Evolutionary conservation across 2,329 filamentous ascomycete genomes (phyloP), one percentile per base, ranked within the genome.

Genomic region (Aspergillus pseudoviridinutans): DNA sequence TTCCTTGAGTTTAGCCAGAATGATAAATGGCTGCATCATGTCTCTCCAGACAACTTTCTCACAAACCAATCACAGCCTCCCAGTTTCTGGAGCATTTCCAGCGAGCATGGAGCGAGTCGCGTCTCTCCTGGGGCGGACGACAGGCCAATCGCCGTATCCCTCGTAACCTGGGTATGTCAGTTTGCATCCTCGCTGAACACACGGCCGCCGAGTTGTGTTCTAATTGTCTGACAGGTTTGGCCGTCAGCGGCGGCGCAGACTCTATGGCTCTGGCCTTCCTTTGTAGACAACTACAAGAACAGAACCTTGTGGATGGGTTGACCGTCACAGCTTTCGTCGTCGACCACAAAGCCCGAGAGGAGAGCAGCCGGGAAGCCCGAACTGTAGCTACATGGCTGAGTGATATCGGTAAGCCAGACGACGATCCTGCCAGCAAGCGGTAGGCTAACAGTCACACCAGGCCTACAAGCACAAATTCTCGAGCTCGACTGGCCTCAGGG

Each of bases 211-310:
- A 28, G 12, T 14, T 14, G 12, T 38, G 14, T 38, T 14, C n/a
- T 42, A 24, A 9, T n/a, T n/a, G 42, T 59, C 10, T 44, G 25
- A 22, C 61, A 90, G 88, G 83, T 54, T 78, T 97, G 58, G 94
- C 92, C 17, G 80, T 97, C 60, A 97, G 92, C 69, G 94, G 94
- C 25, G 94, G 94, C 7, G 90, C 94, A 42, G 94, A 99, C 74
- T 97, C 93, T n/a, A 99, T 97, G 92, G 93, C 93, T 28, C 80
- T 99, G 59, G 91, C 92, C 55, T 86, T 80, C 59, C 82, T 97
- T 38, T 90, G 89, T 70, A 81, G 80, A 51, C 74, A 78, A 49
- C 61, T 76, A 56, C 32, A 58, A 64, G 5, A 22, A 47, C 20
- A 32, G 14, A 62, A 56, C 25, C 56, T 64, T 17, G 53, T 63